Percentiles rank a stretch among this genome's conserved stretches.
Evolutionary conservation across 257 asterid genomes (phyloP).

Genomic region (Penstemon barbatus): DNA sequence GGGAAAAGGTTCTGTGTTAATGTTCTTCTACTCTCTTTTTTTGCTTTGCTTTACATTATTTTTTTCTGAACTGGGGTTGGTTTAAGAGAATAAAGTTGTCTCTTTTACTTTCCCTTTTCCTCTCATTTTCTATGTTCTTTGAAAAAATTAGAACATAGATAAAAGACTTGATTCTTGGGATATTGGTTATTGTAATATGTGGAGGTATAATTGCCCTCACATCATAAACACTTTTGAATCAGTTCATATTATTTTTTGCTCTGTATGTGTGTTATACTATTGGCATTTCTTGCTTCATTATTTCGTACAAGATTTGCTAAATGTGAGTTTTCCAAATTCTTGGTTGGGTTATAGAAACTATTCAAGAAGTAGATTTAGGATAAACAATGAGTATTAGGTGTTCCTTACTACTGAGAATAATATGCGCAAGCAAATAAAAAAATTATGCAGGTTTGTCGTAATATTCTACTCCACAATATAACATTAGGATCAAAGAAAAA

Average conservation of each 20-base stretch:
- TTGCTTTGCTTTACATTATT: slow-evolving; percentile 43
- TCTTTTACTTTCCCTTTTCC: slow-evolving; percentile 63
- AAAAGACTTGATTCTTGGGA: slow-evolving; percentile 45
- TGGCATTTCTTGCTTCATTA: background rate
- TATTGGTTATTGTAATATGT: slow-evolving; percentile 28
- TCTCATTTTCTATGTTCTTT: slow-evolving; percentile 40
- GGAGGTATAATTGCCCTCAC: slow-evolving; percentile 25
- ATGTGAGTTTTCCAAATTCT: background rate
- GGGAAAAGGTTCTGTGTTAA: slow-evolving; percentile 28
- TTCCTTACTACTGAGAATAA: background rate
- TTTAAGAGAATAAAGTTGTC: slow-evolving; percentile 65
- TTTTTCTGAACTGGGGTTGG: slow-evolving; percentile 48
- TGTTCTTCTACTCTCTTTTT: slow-evolving; percentile 31
- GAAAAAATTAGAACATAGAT: slow-evolving; percentile 36
- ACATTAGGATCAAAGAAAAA: no score
- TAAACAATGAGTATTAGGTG: background rate
- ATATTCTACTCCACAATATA: no score
- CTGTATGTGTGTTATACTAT: background rate
- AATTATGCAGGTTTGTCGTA: no score
- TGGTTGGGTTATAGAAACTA: slow-evolving; percentile 5
- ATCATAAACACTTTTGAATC: slow-evolving; percentile 21
- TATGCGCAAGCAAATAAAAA: background rate
- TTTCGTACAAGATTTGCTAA: background rate
- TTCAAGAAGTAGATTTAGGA: background rate
- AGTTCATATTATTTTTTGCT: background rate